Base-by-base conservation (phyloP, 345 rosid genomes). In the Euclidium syriacum region DNA sequence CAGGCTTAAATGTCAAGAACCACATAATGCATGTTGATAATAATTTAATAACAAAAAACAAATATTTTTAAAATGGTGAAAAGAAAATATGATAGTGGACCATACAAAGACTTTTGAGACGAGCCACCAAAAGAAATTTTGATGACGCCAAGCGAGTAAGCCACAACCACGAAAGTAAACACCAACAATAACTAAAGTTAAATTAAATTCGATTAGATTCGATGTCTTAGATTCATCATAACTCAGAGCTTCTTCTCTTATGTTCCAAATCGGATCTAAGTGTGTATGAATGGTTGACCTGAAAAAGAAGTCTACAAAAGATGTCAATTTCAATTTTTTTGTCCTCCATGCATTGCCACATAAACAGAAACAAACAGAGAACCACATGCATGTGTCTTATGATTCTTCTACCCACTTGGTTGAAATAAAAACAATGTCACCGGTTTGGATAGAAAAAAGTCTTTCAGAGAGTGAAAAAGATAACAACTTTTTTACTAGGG, bases 201-300 rank as follows among this genome's bases (percentile, higher is more conserved):
- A 55, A 9, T n/a, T 2, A 34, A 61, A 49, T 66, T 46, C 56
- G 71, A 52, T 26, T 12, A 8, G 56, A 46, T 44, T 46, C 38
- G 39, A 38, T 47, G 48, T 20, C 36, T n/a, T 15, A 44, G 42
- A 48, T 18, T 36, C 35, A 27, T 27, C n/a, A 7, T 36, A 18
- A 38, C 49, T 62, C 26, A 62, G 35, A n/a, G n/a, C n/a, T n/a
- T n/a, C 70, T 53, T 52, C 16, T 65, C 42, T 25, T 23, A 35
- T 65, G 36, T 44, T 53, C 35, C 26, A 62, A 36, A 38, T 38
- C 5, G 17, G 24, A 10, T 24, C 47, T n/a, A 24, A 23, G 15
- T 43, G 15, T 46, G 16, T 9, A 25, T 32, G 1, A 18, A 12
- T n/a, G n/a, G 18, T 29, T 43, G 26, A 41, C 36, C 17, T 41